Evolutionary conservation across 345 rosid species (phyloP).

Genomic region (Eutrema yunnanense): DNA sequence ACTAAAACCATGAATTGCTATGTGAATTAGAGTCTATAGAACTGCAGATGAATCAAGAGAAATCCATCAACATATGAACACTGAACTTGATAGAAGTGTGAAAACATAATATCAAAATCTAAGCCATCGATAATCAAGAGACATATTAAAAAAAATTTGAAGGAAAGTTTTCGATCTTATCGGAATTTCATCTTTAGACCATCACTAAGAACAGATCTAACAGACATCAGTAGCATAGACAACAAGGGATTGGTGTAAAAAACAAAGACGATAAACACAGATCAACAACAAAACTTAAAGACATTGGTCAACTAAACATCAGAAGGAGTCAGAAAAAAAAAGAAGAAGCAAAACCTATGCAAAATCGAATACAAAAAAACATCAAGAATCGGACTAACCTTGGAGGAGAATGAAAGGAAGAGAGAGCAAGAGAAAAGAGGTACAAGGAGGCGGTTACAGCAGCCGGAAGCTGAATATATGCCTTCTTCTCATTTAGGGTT

Average conservation of each 20-base stretch:
- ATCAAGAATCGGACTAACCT: neutral
- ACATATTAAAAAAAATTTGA: too few species aligned
- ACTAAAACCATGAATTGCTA: too few species aligned
- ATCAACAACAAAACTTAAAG: neutral
- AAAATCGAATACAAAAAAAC: neutral
- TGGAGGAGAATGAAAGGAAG: neutral
- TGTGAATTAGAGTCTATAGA: too few species aligned
- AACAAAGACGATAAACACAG: neutral
- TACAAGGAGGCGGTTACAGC: neutral
- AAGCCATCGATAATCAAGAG: too few species aligned
- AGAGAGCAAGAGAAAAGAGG: neutral
- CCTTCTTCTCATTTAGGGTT: neutral
- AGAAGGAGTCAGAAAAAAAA: neutral
- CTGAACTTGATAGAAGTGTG: too few species aligned
- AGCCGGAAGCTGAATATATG: neutral
- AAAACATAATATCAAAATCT: too few species aligned
- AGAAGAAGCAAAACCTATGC: neutral
- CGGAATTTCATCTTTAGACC: too few species aligned
- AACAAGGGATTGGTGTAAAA: neutral
- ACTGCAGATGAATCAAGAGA: too few species aligned
- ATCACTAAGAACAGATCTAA: too few species aligned
- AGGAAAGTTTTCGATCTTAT: too few species aligned
- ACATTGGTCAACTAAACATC: neutral
- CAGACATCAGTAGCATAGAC: too few species aligned
- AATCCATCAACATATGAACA: too few species aligned